Evolutionary conservation across 495 filamentous ascomycete genomes (phyloP), one percentile per base, ranked within the genome.

Genomic region (Cryomyces minteri): DNA sequence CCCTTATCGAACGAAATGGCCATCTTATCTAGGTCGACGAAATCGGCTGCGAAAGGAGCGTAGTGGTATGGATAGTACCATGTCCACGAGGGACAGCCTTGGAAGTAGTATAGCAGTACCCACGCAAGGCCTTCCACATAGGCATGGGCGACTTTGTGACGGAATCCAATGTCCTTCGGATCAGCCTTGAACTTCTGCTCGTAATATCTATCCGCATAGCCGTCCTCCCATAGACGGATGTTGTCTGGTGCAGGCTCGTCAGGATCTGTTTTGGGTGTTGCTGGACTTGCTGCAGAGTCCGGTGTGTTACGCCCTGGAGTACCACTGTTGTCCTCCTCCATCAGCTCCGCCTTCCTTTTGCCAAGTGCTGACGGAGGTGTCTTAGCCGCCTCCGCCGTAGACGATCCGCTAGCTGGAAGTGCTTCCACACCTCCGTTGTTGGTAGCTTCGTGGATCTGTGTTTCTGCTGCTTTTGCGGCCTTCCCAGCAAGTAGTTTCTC

Each of bases 41-140:
- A 99, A 61, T 99, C 90, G 39, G 86, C 81, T 1, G 92, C 90
- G 63, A 95, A 96, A 8, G 90, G 90, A 4, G 90, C 92, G 56
- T 99, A 99, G 59, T 99, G 90, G 57, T 96, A 88, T 1, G 90
- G 90, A 55, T 94, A 99, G 57, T 87, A 99, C 90, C 90, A 99
- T 43, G 80, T 88, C 90, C 92, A 96, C 2, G 84, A 93, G 8
- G 92, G 85, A 54, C 90, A 96, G 12, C 92, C 90, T 61, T 99
- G 90, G 59, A 94, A 92, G 61, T 99, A 99, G 57, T 99, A 99
- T 12, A 80, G 68, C 28, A 99, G 66, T n/a, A 96, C 90, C 90
- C 92, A 99, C 32, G 81, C 81, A n/a, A 96, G 73, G 40, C 90
- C 90, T 66, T 94, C 84, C n/a, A 87, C 85, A 60, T 99, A 99